These are phyloP conservation scores for Coniferiporia sulphurascens DNA, from an alignment of 1,284 basidiomycete species.

Conservation along the genomic window DNA sequence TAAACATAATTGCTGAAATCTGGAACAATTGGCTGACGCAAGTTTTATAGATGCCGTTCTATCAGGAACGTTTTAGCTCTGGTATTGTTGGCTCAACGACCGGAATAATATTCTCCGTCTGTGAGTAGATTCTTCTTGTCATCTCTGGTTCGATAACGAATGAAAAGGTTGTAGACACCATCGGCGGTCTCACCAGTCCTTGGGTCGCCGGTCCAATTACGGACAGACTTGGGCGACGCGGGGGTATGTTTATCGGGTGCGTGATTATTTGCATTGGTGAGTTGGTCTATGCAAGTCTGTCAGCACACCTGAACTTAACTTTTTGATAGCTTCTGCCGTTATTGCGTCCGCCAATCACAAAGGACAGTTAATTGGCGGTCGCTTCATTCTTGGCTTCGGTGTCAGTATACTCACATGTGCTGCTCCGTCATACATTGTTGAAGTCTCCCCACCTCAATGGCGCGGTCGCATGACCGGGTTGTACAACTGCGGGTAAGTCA, in stretches of 20 bases:
- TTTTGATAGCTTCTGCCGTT: conserved; percentile 31
- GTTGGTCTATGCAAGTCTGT: not conserved
- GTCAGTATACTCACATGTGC: conserved; percentile 45
- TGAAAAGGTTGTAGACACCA: conserved; percentile 8
- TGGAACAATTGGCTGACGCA: not conserved
- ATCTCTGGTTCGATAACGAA: not conserved
- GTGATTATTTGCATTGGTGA: conserved; percentile 35
- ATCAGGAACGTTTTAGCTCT: conserved; percentile 25
- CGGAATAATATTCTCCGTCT: conserved; percentile 23
- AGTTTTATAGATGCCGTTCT: conserved; percentile 21
- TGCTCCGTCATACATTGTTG: conserved; percentile 41
- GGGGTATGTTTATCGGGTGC: conserved; percentile 47
- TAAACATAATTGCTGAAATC: conserved; percentile 6
- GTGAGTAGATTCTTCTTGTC: not conserved
- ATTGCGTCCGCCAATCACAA: conserved; percentile 39
- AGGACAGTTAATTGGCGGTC: conserved; percentile 39
- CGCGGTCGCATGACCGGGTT: conserved; percentile 52
- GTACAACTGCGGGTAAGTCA: conserved; percentile 27
- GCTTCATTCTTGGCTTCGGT: conserved; percentile 49
- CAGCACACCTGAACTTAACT: not conserved
- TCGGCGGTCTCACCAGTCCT: conserved; percentile 21
- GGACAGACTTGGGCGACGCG: conserved; percentile 45
- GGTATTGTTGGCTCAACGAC: conserved; percentile 24
- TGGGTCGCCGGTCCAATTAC: conserved; percentile 23
- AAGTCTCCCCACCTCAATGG: conserved; percentile 63